Percentiles rank a stretch among this genome's conserved stretches.
These are phyloP conservation scores for Paramicrosporidium saccamoebae DNA, from an alignment of 371 early-diverging fungal genomes.

Conservation along the genomic window DNA sequence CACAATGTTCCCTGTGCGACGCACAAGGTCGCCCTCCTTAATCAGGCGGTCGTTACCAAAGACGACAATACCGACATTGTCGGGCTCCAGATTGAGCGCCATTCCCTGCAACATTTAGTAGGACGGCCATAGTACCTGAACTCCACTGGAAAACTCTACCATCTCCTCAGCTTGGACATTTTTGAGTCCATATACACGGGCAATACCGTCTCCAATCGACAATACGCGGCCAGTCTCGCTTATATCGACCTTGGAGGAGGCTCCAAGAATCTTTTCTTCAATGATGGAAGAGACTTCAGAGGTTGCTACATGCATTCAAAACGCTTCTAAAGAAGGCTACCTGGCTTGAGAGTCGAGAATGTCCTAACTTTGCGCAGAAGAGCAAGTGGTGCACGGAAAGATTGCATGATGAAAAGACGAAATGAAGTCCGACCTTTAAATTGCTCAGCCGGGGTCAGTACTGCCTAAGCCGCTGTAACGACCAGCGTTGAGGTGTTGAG, in stretches of 20 bases:
- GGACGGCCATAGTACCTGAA: conserved; percentile 20
- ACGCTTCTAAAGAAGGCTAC: too few species aligned
- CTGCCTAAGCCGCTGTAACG: conserved; percentile 5
- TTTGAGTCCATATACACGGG: conserved; percentile 86
- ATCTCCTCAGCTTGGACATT: conserved; percentile 94
- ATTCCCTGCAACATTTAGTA: conserved; percentile 27
- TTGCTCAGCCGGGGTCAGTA: not conserved
- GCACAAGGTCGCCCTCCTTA: conserved; percentile 85
- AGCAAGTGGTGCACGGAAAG: not conserved
- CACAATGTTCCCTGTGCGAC: conserved; percentile 83
- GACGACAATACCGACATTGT: conserved; percentile 92
- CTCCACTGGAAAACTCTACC: conserved; percentile 89
- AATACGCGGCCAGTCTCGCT: conserved; percentile 84
- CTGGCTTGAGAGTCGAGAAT: not conserved
- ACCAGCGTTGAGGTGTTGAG: too few species aligned
- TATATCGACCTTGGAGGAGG: conserved; percentile 33
- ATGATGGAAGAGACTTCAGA: conserved; percentile 57
- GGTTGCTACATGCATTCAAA: conserved; percentile 10
- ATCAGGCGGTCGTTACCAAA: conserved; percentile 90
- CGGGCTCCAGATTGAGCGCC: conserved; percentile 85
- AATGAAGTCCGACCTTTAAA: not conserved
- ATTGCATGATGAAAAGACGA: not conserved
- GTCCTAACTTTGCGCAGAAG: not conserved
- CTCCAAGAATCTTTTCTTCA: conserved; percentile 62
- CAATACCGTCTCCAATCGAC: conserved; percentile 95